These are phyloP conservation scores for Amanita rubescens DNA, from an alignment of 768 basidiomycete species.

Conservation along the genomic window DNA sequence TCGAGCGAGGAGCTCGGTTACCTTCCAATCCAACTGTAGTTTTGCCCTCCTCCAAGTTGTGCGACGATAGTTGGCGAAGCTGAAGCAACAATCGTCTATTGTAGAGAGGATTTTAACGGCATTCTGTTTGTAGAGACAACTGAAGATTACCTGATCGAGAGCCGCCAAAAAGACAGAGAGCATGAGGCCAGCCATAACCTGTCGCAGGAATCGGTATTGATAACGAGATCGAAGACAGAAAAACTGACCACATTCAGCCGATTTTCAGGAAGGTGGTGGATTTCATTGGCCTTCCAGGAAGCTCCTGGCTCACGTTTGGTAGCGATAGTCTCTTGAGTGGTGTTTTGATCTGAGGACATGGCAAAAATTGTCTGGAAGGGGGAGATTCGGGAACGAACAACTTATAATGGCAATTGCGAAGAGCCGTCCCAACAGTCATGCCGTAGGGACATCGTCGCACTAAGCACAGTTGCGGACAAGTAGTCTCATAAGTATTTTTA, in stretches of 20 bases:
- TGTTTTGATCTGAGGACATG: constrained; percentile 7
- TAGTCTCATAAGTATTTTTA: too few relatives aligned
- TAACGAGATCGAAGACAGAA: background rate
- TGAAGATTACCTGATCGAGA: constrained; percentile 45
- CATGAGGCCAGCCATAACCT: constrained; percentile 45
- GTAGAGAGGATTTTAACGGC: background rate
- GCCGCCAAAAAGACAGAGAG: constrained; percentile 43
- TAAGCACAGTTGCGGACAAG: too few relatives aligned
- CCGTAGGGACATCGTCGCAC: too few relatives aligned
- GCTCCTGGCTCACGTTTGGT: constrained; percentile 32
- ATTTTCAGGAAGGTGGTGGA: constrained; percentile 51
- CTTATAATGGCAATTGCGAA: background rate
- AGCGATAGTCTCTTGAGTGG: constrained; percentile 2
- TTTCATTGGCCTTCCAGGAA: constrained; percentile 50
- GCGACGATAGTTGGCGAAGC: constrained; percentile 69
- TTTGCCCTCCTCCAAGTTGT: constrained; percentile 51
- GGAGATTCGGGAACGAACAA: background rate
- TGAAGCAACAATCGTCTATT: constrained; percentile 65
- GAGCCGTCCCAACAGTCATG: background rate
- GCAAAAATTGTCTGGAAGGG: background rate
- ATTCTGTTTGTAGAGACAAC: background rate
- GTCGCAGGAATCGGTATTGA: background rate
- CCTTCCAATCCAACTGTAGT: constrained; percentile 74
- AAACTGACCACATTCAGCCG: constrained; percentile 35
- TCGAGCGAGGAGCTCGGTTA: background rate